Conservation (phyloP, 2,329 filamentous ascomycete species). For the Apiospora marii region DNA sequence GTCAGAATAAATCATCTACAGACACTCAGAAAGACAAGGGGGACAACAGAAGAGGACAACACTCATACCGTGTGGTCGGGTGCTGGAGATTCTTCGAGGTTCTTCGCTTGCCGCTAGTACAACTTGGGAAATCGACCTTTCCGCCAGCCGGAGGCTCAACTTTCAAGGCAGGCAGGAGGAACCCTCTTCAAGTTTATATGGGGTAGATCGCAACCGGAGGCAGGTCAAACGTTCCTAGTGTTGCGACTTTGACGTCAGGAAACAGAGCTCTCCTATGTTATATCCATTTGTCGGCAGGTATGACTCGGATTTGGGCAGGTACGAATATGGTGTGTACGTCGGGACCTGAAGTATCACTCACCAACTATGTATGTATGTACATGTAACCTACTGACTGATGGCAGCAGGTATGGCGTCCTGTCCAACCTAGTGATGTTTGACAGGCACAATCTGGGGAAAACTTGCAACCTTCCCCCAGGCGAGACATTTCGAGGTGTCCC, state of each 20-base stretch:
- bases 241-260: constrained; percentile 13
- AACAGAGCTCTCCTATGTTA: background rate
- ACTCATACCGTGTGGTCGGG: background rate
- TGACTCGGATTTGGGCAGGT: background rate
- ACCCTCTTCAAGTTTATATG: background rate
- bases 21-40: background rate
- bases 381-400: no score
- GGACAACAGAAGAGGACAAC: background rate
- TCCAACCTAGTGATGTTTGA: constrained; percentile 9
- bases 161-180: background rate
- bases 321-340: background rate
- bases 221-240: background rate
- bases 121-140: background rate
- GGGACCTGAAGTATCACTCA: background rate
- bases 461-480: background rate
- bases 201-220: background rate
- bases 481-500: constrained; percentile 8
- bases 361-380: background rate
- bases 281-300: background rate
- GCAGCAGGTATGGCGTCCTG: background rate
- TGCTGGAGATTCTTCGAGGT: constrained; percentile 6
- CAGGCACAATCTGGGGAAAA: constrained; percentile 4
- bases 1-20: background rate
- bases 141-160: constrained; percentile 5
- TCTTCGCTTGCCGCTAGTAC: constrained; percentile 16